These are phyloP conservation scores for Friedmanniomyces simplex DNA, from an alignment of 495 filamentous ascomycete genomes.

Conservation along the genomic window DNA sequence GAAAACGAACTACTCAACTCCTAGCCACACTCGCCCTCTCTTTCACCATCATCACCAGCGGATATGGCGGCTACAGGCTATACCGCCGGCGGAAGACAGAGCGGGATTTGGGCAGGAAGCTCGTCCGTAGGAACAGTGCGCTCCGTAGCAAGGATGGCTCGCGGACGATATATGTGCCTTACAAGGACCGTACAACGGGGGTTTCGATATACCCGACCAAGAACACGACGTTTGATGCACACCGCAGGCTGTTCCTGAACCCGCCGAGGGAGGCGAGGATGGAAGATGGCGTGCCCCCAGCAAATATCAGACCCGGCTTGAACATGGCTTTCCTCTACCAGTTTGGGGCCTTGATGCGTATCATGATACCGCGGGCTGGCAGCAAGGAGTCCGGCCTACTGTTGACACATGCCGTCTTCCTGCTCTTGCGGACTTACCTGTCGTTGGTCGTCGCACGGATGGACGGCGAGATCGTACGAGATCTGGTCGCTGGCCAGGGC, in stretches of 20 bases:
- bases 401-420: conserved; percentile 73
- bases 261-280: conserved; percentile 69
- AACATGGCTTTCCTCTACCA: conserved; percentile 98
- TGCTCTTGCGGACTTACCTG: conserved; percentile 87
- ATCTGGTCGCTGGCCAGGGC: conserved; percentile 89
- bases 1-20: conserved; percentile 58
- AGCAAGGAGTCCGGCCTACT: conserved; percentile 91
- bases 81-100: conserved; percentile 61
- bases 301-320: conserved; percentile 83
- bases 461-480: conserved; percentile 92
- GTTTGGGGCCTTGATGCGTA: conserved; percentile 86
- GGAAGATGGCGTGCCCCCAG: conserved; percentile 56
- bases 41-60: conserved; percentile 62
- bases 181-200: conserved; percentile 71
- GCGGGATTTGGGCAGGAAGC: conserved; percentile 62
- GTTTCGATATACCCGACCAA: conserved; percentile 92
- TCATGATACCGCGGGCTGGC: conserved; percentile 92
- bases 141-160: conserved; percentile 88
- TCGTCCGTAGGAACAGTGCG: conserved; percentile 86
- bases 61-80: conserved; percentile 65
- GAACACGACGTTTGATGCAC: conserved; percentile 87
- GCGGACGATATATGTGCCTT: conserved; percentile 87
- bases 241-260: conserved; percentile 85
- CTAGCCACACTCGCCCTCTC: conserved; percentile 63
- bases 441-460: conserved; percentile 85